Percentiles rank a stretch among this genome's conserved stretches.
Evolutionary conservation across 1,284 basidiomycete genomes (phyloP).

Genomic region (Chalciporus sp.): DNA sequence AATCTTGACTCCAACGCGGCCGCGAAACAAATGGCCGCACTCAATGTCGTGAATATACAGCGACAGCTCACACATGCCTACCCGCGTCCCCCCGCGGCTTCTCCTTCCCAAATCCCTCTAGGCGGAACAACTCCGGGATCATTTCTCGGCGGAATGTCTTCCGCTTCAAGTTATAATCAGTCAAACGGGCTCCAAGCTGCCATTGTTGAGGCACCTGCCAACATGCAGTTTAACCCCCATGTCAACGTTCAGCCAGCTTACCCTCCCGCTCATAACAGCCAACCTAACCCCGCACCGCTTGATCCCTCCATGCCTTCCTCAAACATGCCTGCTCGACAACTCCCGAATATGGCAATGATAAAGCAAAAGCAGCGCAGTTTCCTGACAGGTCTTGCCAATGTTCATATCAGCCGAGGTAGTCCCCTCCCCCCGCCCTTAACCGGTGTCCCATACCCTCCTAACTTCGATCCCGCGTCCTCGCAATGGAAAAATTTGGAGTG

Average conservation of each 20-base stretch:
- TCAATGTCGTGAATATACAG: slow-evolving; percentile 63
- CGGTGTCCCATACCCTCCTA: slow-evolving; percentile 50
- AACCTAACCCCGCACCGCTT: slow-evolving; percentile 41
- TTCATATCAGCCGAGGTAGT: slow-evolving; percentile 54
- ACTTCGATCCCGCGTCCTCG: slow-evolving; percentile 61
- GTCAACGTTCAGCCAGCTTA: slow-evolving; percentile 30
- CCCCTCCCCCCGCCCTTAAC: slow-evolving; percentile 71
- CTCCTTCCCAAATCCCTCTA: slow-evolving; percentile 29
- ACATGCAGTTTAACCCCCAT: slow-evolving; percentile 34
- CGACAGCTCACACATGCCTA: slow-evolving; percentile 53
- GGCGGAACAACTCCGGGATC: slow-evolving; percentile 67
- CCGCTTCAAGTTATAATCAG: slow-evolving; percentile 39
- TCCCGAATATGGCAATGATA: slow-evolving; percentile 29
- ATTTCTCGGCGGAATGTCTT: slow-evolving; percentile 61
- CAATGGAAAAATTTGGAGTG: slow-evolving; percentile 66
- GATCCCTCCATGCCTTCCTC: slow-evolving; percentile 46
- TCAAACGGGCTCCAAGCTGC: slow-evolving; percentile 42
- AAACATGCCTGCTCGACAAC: slow-evolving; percentile 31
- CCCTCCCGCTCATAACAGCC: slow-evolving; percentile 30
- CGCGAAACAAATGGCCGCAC: slow-evolving; percentile 77
- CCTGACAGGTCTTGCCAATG: slow-evolving; percentile 54
- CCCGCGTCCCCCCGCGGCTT: slow-evolving; percentile 43
- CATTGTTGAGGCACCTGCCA: slow-evolving; percentile 24
- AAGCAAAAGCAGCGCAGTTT: slow-evolving; percentile 61
- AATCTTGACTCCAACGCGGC: slow-evolving; percentile 54